Evolutionary conservation across 768 basidiomycete species (phyloP).

Genomic region (Boletus reticuloceps): DNA sequence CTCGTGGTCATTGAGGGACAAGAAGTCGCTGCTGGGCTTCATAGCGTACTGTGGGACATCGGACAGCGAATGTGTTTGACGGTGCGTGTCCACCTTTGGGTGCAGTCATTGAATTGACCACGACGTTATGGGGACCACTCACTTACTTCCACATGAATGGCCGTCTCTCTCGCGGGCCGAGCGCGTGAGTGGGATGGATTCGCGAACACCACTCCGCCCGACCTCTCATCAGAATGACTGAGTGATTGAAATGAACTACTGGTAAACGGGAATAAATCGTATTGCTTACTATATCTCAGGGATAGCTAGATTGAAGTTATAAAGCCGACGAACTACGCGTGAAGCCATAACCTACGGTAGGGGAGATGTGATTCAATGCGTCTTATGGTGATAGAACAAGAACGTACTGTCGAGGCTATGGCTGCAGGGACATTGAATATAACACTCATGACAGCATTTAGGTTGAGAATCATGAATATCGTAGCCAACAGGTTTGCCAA

Average conservation of each 20-base stretch:
- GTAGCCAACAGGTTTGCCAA: slow-evolving; percentile 42
- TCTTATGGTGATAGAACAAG: not conserved
- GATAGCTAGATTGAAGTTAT: slow-evolving; percentile 39
- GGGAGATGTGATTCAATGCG: not conserved
- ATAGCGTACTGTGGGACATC: slow-evolving; percentile 21
- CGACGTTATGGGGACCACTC: not conserved
- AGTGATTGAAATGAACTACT: not conserved
- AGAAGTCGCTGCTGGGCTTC: slow-evolving; percentile 23
- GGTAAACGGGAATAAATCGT: not conserved
- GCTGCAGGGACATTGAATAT: slow-evolving; percentile 67
- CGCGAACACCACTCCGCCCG: slow-evolving; percentile 15
- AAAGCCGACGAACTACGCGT: slow-evolving; percentile 57
- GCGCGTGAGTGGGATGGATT: slow-evolving; percentile 16
- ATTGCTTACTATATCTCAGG: slow-evolving; percentile 31
- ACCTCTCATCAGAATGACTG: slow-evolving; percentile 22
- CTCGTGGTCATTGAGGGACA: slow-evolving; percentile 22
- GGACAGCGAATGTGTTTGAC: slow-evolving; percentile 22
- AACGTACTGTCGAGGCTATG: slow-evolving; percentile 47
- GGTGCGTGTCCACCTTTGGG: slow-evolving; percentile 30
- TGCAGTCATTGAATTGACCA: slow-evolving; percentile 1
- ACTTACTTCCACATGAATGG: slow-evolving; percentile 36
- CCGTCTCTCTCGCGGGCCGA: slow-evolving; percentile 15
- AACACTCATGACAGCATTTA: slow-evolving; percentile 66
- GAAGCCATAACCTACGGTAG: slow-evolving; percentile 52
- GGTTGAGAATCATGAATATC: slow-evolving; percentile 61